A percentile compares a stretch with the other conserved stretches of the same genome.
Conservation (phyloP, 129 eudicot genomes). For the Lonicera japonica region DNA sequence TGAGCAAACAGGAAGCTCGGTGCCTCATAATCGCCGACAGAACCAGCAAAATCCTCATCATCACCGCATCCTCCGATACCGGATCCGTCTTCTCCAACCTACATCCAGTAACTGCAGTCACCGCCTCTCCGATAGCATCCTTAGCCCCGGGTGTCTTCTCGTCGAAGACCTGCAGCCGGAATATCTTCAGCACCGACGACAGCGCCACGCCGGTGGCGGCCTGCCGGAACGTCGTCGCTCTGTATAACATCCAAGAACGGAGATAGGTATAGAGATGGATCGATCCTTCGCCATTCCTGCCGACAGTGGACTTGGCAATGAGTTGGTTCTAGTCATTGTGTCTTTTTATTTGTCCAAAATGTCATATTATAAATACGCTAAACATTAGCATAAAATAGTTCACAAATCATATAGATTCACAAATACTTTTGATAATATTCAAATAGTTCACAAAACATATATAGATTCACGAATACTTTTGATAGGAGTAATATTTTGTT, state of each 20-base stretch:
- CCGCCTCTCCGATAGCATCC: constrained; percentile 44
- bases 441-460: no score
- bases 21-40: constrained; percentile 55
- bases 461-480: no score
- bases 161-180: constrained; percentile 49
- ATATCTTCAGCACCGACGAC: constrained; percentile 55
- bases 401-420: no score
- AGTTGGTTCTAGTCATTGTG: no score
- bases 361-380: no score
- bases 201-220: constrained; percentile 75
- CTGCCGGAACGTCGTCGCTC: constrained; percentile 75
- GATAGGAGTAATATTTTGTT: no score
- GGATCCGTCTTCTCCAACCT: constrained; percentile 67
- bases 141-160: constrained; percentile 64
- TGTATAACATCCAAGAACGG: constrained; percentile 80
- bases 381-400: no score
- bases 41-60: constrained; percentile 61
- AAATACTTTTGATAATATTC: no score
- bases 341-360: no score
- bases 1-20: constrained; percentile 47
- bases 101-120: constrained; percentile 62
- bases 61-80: constrained; percentile 47
- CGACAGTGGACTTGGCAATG: no score
- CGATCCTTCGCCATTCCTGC: constrained; percentile 61
- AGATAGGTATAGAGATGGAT: constrained; percentile 62